Evolutionary conservation across 345 rosid species (phyloP).

Genomic region (Dipteronia sinensis): DNA sequence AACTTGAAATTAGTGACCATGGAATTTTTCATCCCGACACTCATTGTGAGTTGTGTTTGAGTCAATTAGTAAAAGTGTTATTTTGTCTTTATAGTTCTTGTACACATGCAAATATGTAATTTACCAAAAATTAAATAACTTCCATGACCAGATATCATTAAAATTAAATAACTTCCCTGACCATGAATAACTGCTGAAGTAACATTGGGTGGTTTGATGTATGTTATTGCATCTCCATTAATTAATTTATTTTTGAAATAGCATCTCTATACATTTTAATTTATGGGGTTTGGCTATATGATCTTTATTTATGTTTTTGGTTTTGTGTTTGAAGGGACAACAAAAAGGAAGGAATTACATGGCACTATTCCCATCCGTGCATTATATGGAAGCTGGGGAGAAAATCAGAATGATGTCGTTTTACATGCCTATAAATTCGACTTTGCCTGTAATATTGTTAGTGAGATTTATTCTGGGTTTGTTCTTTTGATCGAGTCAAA

Average conservation of each 20-base stretch:
- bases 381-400: conserved; percentile 77
- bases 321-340: conserved; percentile 61
- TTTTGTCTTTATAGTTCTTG: neutral
- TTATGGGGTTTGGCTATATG: neutral
- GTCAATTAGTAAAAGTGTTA: neutral
- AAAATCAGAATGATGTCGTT: conserved; percentile 47
- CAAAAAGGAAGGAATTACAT: conserved; percentile 87
- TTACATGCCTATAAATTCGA: conserved; percentile 72
- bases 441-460: conserved; percentile 53
- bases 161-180: neutral
- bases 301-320: conserved; percentile 10
- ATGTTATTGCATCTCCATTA: neutral
- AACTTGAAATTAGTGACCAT: too few relatives aligned
- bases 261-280: neutral
- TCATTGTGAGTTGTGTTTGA: too few relatives aligned
- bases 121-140: neutral
- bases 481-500: conserved; percentile 66
- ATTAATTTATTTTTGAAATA: too few relatives aligned
- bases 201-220: neutral
- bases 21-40: too few relatives aligned
- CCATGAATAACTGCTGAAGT: neutral
- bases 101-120: neutral
- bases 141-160: neutral
- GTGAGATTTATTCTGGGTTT: conserved; percentile 56
- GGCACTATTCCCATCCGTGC: conserved; percentile 58